Base-by-base conservation (phyloP, 2,329 filamentous ascomycete genomes). In the Seiridium unicorne region DNA sequence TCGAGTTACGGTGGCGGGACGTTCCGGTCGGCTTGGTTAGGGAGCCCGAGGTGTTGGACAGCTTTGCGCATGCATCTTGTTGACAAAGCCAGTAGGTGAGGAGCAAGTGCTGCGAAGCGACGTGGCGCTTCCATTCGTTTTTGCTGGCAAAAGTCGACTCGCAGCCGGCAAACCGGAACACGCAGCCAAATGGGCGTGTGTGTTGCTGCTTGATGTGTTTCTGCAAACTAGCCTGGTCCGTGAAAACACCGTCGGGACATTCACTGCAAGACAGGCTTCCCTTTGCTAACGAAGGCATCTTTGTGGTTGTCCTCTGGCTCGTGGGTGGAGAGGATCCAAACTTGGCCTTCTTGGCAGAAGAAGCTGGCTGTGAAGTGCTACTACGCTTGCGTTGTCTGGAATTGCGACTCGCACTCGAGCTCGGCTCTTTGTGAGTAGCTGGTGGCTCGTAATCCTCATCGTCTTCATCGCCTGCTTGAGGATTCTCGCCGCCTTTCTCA, bases 91-190 rank as follows among this genome's bases (percentile, higher is more conserved):
- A 97, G 75, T 88, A 90, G 51, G 84, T 78, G 3, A 91, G 79
- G 57, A 88, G 85, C 18, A 97, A 80, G 70, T 98, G 94, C 70
- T 96, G 90, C 0, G 89, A 90, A 38, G 81, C 79, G 68, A 94
- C 86, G 71, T 98, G 94, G 0, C 94, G 87, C 74, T 97, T 97
- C 94, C 94, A 97, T 73, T 97, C 93, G 71, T 97, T 97, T 77
- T 96, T 97, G 66, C 84, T 89, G 3, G 84, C 82, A 69, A 97
- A 97, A 0, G 82, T 87, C 3, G 87, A 85, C 0, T 64, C 65
- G 76, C 94, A 98, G 42, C 89, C 90, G 60, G 93, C 95, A 59
- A 85, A 88, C 40, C 84, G 79, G 72, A 97, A 93, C 59, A 92
- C 86, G 73, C 94, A 98, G 26, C 82, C 80, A 69, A 94, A 95